Conservation (phyloP, 257 asterid genomes). For the Mentha longifolia region DNA sequence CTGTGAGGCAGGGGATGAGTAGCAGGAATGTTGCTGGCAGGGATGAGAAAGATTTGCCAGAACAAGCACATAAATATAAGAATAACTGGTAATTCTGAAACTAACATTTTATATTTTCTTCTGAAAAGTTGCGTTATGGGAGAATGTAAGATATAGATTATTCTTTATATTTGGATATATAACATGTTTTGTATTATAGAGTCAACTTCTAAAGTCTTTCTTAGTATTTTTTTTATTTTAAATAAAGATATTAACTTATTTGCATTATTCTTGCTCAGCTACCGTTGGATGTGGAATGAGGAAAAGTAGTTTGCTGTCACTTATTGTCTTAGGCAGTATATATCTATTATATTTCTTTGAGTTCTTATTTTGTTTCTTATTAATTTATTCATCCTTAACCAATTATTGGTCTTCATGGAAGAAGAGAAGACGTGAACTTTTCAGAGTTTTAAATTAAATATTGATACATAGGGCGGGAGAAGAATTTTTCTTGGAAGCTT, state of each 20-base stretch:
- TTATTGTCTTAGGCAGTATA: neutral
- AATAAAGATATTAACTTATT: neutral
- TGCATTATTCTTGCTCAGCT: neutral
- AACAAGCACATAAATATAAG: constrained; percentile 30
- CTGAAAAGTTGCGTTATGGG: neutral
- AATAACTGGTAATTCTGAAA: constrained; percentile 19
- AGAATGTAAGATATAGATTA: neutral
- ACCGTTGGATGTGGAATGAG: neutral
- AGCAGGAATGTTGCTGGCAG: constrained; percentile 28
- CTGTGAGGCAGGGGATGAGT: constrained; percentile 29
- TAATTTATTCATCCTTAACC: neutral
- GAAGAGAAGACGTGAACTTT: neutral
- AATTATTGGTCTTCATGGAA: neutral
- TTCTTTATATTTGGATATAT: neutral
- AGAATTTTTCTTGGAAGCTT: too few relatives aligned
- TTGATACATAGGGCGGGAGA: too few relatives aligned
- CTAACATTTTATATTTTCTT: constrained; percentile 17
- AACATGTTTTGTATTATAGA: neutral
- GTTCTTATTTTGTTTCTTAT: too few relatives aligned
- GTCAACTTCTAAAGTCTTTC: constrained; percentile 31
- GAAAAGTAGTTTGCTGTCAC: too few relatives aligned
- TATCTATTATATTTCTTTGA: neutral
- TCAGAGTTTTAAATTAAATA: neutral
- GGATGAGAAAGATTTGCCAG: constrained; percentile 26
- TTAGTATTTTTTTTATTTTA: neutral